These are phyloP conservation scores for Dissophora globulifera DNA, from an alignment of 192 early-diverging fungal species.

Conservation along the genomic window DNA sequence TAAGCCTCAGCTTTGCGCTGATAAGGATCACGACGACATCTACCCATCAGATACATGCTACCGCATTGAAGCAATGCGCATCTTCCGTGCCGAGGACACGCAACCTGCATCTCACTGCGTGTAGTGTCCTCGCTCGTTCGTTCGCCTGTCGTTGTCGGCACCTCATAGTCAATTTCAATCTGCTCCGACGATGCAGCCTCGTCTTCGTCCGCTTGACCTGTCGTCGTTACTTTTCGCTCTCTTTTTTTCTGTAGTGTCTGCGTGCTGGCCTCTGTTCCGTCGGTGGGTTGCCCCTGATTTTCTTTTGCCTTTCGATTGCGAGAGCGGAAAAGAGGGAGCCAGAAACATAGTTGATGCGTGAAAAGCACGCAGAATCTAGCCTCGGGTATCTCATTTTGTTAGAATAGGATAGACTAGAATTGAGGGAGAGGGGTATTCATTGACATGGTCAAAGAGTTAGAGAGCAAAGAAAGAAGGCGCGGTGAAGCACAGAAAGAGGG, in stretches of 20 bases:
- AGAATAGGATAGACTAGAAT: constrained; percentile 35
- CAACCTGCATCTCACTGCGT: background rate
- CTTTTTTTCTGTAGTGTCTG: background rate
- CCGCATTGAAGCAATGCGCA: no score
- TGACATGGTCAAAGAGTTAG: background rate
- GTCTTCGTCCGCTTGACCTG: background rate
- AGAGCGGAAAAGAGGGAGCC: constrained; percentile 18
- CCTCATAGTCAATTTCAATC: constrained; percentile 15
- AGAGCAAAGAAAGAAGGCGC: background rate
- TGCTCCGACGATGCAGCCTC: constrained; percentile 18
- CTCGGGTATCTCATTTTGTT: constrained; percentile 13
- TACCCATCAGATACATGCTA: no score
- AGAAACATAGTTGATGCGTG: constrained; percentile 13
- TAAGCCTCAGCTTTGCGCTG: no score
- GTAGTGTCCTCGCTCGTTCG: background rate
- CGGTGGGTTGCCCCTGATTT: constrained; percentile 32
- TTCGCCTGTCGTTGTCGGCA: background rate
- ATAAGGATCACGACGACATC: no score
- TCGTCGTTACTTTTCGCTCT: background rate
- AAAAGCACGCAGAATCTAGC: constrained; percentile 22
- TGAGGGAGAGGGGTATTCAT: constrained; percentile 13
- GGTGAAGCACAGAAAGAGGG: background rate
- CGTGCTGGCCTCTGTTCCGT: background rate
- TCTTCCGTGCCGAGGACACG: background rate
- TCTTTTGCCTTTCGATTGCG: constrained; percentile 5